Conservation (phyloP, 78 protist species). For the Dictyostelium firmibasis region DNA sequence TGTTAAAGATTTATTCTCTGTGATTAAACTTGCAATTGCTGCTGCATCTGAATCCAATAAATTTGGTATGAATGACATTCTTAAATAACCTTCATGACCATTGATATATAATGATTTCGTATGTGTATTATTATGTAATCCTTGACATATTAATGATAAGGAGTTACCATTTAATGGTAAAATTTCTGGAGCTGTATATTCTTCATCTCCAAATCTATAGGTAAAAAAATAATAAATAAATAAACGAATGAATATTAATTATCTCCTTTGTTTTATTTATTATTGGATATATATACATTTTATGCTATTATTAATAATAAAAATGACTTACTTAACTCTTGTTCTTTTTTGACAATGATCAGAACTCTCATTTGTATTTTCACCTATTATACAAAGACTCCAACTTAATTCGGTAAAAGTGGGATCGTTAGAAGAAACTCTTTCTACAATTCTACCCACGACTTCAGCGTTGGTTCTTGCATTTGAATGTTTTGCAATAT, state of each 20-base stretch:
- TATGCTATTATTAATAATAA: too few relatives aligned
- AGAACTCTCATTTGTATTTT: conserved; percentile 46
- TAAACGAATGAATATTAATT: background rate
- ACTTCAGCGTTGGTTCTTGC: conserved; percentile 59
- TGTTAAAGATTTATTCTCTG: conserved; percentile 53
- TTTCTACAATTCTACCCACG: conserved; percentile 60
- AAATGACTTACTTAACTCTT: background rate
- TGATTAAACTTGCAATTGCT: conserved; percentile 12
- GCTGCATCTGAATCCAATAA: conserved; percentile 36
- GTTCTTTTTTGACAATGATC: conserved; percentile 61
- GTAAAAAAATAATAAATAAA: background rate
- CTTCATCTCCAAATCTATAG: conserved; percentile 56
- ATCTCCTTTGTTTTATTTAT: too few relatives aligned
- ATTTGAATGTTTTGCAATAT: conserved; percentile 58
- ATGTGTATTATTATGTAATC: conserved; percentile 13
- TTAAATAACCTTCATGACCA: conserved; percentile 75
- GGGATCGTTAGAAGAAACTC: conserved; percentile 20
- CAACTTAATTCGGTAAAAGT: conserved; percentile 35
- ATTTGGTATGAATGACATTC: conserved; percentile 53
- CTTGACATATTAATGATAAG: conserved; percentile 35
- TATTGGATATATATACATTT: too few relatives aligned
- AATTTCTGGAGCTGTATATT: conserved; percentile 75
- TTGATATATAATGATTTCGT: conserved; percentile 34
- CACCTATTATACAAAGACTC: conserved; percentile 51
- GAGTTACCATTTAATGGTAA: conserved; percentile 70